phyloP scores from a whole-genome alignment of 306 rosid species.

The Trichosanthes truncata region DNA sequence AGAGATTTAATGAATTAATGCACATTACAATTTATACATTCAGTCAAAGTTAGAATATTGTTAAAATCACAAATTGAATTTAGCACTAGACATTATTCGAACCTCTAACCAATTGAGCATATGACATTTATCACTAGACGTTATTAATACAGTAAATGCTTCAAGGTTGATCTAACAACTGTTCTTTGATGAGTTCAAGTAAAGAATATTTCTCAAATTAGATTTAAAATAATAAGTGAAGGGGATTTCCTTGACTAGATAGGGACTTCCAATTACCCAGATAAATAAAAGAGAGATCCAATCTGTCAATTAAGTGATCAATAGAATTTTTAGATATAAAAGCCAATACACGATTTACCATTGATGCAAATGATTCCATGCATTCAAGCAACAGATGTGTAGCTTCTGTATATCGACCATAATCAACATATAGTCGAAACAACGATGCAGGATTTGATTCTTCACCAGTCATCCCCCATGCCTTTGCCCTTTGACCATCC shows the following conservation, averaged over 20 bases:
- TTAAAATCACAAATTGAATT: background rate
- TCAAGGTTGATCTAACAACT: background rate
- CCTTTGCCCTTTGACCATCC: constrained; percentile 54
- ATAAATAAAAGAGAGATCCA: background rate
- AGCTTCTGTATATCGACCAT: constrained; percentile 83
- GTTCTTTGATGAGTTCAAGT: background rate
- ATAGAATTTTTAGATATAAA: background rate
- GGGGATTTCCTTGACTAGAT: background rate
- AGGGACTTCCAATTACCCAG: background rate
- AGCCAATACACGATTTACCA: constrained; percentile 29
- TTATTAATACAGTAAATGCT: background rate
- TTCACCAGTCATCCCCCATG: constrained; percentile 71
- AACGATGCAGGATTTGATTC: constrained; percentile 80
- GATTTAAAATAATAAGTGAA: background rate
- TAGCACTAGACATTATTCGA: background rate
- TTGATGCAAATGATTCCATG: constrained; percentile 58
- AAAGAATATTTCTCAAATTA: background rate
- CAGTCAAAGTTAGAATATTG: background rate
- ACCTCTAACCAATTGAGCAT: no score
- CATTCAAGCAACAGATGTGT: constrained; percentile 68
- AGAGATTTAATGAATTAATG: background rate
- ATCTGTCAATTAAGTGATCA: background rate
- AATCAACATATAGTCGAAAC: constrained; percentile 72
- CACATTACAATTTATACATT: background rate
- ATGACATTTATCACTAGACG: background rate